Evolutionary conservation across 1,284 basidiomycete species (phyloP).

Genomic region (Pseudozyma sp.): DNA sequence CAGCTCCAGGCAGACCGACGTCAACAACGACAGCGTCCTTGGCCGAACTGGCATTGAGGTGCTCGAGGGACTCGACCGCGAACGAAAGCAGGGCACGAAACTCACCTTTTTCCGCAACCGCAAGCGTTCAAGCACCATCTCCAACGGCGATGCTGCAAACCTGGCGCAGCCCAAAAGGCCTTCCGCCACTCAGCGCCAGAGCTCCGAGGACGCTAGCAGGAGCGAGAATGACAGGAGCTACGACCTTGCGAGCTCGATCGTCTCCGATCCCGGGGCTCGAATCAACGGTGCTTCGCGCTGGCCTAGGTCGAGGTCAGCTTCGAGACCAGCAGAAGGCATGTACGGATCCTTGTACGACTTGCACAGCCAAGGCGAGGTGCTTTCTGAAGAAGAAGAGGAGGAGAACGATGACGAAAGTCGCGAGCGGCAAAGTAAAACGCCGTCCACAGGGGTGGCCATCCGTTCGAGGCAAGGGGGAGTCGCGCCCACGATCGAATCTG

Average conservation of each 20-base stretch:
- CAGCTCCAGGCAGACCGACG: background rate
- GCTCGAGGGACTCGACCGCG: conserved; percentile 49
- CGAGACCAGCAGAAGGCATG: conserved; percentile 20
- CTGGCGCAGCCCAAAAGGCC: background rate
- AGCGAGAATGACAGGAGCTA: background rate
- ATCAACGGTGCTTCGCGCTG: conserved; percentile 12
- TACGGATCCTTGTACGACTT: conserved; percentile 31
- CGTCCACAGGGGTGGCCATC: too few species aligned
- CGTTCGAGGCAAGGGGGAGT: background rate
- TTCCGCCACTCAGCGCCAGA: background rate
- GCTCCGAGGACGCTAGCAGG: conserved; percentile 9
- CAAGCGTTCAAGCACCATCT: conserved; percentile 30
- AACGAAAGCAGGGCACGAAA: conserved; percentile 25
- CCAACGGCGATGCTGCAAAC: background rate
- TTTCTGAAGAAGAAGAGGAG: conserved; percentile 48
- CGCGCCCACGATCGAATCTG: conserved; percentile 27
- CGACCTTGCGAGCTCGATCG: conserved; percentile 41
- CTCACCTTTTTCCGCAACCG: conserved; percentile 26
- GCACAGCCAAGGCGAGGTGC: conserved; percentile 27
- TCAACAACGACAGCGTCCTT: conserved; percentile 21
- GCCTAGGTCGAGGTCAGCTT: conserved; percentile 16
- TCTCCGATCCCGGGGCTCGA: conserved; percentile 39
- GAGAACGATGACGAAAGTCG: conserved; percentile 18
- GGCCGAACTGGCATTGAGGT: conserved; percentile 56
- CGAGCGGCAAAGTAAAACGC: background rate